A percentile compares a stretch with the other conserved stretches of the same genome.
Evolutionary conservation across 1,284 basidiomycete species (phyloP).

Genomic region (Athelia psychrophila): DNA sequence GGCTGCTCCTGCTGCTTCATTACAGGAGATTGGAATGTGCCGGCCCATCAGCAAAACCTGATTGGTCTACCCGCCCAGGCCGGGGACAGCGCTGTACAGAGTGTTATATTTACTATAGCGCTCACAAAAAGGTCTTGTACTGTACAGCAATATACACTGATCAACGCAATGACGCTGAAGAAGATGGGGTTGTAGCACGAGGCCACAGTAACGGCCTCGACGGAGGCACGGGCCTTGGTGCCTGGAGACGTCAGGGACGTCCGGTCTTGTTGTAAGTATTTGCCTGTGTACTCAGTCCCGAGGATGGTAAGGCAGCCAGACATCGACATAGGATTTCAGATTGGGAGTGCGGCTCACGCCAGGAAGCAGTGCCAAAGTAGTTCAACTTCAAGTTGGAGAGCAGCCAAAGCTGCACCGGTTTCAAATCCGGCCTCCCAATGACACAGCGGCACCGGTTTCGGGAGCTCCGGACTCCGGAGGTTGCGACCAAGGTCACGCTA

Average conservation of each 20-base stretch:
- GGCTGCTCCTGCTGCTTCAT: too few relatives aligned
- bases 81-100: too few relatives aligned
- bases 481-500: constrained; percentile 8
- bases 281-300: not conserved
- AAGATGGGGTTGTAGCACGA: constrained; percentile 35
- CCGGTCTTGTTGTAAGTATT: constrained; percentile 16
- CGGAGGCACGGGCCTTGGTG: constrained; percentile 26
- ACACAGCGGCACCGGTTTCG: constrained; percentile 35
- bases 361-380: constrained; percentile 2
- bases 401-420: constrained; percentile 34
- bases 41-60: too few relatives aligned
- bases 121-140: constrained; percentile 34
- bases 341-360: not conserved
- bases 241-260: constrained; percentile 31
- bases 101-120: too few relatives aligned
- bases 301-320: not conserved
- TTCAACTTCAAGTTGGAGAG: constrained; percentile 36
- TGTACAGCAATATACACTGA: constrained; percentile 33
- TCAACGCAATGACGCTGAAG: constrained; percentile 30
- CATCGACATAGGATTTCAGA: not conserved
- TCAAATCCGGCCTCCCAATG: constrained; percentile 30
- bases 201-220: constrained; percentile 18
- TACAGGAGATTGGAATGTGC: too few relatives aligned
- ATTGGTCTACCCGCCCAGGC: too few relatives aligned
- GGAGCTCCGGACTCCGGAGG: too few relatives aligned